phyloP scores from a whole-genome alignment of 2,329 filamentous ascomycete genomes.

The Hypomyces perniciosus region DNA sequence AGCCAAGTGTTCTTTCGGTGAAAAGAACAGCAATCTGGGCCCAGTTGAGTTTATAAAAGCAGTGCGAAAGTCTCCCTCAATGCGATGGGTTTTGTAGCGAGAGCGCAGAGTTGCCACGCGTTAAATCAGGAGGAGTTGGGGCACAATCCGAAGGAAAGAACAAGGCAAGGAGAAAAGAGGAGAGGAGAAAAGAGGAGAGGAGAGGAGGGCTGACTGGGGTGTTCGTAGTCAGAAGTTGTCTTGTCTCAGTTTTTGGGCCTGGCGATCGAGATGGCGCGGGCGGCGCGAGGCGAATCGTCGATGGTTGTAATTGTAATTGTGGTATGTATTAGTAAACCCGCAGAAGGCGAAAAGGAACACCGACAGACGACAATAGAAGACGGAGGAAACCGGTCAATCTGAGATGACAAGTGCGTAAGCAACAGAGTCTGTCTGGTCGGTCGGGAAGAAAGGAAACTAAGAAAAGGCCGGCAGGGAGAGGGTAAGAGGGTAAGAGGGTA shows the following conservation, averaged over 20 bases:
- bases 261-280: too few species aligned
- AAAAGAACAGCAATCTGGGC: neutral
- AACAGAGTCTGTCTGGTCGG: neutral
- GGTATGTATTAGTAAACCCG: too few species aligned
- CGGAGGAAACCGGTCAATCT: too few species aligned
- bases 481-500: constrained; percentile 14
- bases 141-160: constrained; percentile 4
- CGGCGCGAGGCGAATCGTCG: too few species aligned
- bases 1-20: too few species aligned
- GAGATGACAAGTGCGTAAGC: neutral
- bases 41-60: neutral
- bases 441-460: neutral
- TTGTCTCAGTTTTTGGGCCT: too few species aligned
- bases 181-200: constrained; percentile 15
- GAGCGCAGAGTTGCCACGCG: neutral
- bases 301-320: too few species aligned
- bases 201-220: too few species aligned
- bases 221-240: too few species aligned
- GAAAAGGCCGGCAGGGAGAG: neutral
- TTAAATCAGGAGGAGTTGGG: neutral
- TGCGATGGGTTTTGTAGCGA: neutral
- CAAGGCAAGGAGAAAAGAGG: constrained; percentile 14
- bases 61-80: neutral
- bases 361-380: too few species aligned
- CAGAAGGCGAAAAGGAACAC: too few species aligned